A percentile compares a stretch with the other conserved stretches of the same genome.
Evolutionary conservation across 257 asterid species (phyloP).

Genomic region (Nicotiana knightiana): DNA sequence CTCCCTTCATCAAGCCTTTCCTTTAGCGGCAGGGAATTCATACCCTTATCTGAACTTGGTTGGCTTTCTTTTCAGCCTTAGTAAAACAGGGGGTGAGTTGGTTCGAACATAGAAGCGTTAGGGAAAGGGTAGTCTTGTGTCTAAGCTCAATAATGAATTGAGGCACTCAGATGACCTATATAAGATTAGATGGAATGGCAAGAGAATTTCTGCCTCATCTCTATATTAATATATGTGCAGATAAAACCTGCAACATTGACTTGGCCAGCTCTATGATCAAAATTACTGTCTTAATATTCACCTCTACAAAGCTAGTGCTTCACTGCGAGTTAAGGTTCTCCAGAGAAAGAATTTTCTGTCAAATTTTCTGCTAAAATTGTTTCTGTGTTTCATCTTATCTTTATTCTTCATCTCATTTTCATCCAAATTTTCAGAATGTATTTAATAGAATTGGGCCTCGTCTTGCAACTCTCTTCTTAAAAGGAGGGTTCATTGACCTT

Average conservation of each 20-base stretch:
- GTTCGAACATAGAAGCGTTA: background rate
- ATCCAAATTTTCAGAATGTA: background rate
- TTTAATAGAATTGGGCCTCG: background rate
- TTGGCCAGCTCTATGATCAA: background rate
- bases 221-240: background rate
- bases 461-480: background rate
- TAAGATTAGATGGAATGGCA: background rate
- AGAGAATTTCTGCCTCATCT: background rate
- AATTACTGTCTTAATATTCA: background rate
- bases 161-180: background rate
- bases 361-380: background rate
- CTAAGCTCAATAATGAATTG: background rate
- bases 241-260: background rate
- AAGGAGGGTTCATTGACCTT: background rate
- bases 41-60: background rate
- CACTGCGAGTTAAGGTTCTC: background rate
- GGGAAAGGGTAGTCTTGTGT: background rate
- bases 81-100: background rate
- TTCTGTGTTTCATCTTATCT: background rate
- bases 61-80: background rate
- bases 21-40: background rate
- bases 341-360: background rate
- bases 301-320: background rate
- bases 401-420: background rate
- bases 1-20: background rate